Base-by-base conservation (phyloP, 2,329 filamentous ascomycete genomes). In the Sarocladium brachiariae region DNA sequence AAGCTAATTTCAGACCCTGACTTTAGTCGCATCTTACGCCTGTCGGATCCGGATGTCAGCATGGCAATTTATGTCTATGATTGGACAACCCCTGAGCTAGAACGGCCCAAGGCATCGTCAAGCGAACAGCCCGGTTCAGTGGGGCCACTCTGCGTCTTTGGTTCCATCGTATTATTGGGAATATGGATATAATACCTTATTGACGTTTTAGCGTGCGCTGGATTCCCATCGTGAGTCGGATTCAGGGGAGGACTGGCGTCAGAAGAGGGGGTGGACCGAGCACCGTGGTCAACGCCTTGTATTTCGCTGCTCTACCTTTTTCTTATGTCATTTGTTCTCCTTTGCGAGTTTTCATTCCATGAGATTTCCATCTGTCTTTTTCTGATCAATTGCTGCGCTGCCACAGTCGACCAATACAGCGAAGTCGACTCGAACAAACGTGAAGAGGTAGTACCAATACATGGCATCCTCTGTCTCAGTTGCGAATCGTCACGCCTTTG, bases 1-100 rank as follows among this genome's bases (percentile, higher is more conserved):
- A 33, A 31, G 43, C 43, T 47, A 24, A 47, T 47, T 47, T 47
- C 25, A n/a, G n/a, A n/a, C n/a, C n/a, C n/a, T n/a, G n/a, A n/a
- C n/a, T n/a, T n/a, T n/a, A n/a, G n/a, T n/a, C n/a, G n/a, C n/a
- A n/a, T n/a, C 43, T 25, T 30, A 19, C 25, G 25, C 27, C 33
- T 47, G 43, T 47, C 43, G 3, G 18, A 47, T 47, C 27, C 27
- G 43, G 43, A 47, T 19, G 19, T 47, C 11, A 31, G 43, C 25
- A 19, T 47, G 43, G 33, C 14, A 47, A 33, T 33, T 13, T 19
- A 9, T 18, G 5, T 4, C 43, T 9, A 8, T 47, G 43, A 47
- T 47, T 47, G 43, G 43, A 18, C 18, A 30, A 30, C 10, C 18
- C 16, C n/a, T 18, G 7, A 18, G 35, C 7, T 18, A 18, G 27